Evolutionary conservation across 1,284 basidiomycete species (phyloP).

Genomic region (Mixia osmundae): DNA sequence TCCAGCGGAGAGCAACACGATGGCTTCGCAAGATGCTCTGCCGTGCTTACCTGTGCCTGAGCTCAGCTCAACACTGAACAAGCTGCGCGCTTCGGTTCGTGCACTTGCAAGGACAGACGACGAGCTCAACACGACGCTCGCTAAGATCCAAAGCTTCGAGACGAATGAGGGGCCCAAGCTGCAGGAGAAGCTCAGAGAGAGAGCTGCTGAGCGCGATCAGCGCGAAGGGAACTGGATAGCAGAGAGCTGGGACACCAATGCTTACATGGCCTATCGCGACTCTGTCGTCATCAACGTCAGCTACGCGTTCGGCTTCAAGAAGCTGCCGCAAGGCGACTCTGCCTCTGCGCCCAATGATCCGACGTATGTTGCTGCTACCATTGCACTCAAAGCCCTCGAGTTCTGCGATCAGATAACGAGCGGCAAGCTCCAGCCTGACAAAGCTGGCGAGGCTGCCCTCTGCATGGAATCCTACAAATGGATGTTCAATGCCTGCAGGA

Average conservation of each 20-base stretch:
- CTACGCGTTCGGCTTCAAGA: constrained; percentile 14
- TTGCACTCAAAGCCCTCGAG: constrained; percentile 43
- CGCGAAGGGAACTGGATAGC: constrained; percentile 14
- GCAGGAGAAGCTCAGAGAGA: constrained; percentile 10
- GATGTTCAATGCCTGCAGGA: constrained; percentile 73
- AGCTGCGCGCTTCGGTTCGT: no score
- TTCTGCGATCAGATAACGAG: constrained; percentile 43
- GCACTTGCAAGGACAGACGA: no score
- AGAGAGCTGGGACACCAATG: constrained; percentile 17
- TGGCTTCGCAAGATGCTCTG: no score
- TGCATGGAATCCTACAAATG: constrained; percentile 77
- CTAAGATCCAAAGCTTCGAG: no score
- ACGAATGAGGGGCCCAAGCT: no score
- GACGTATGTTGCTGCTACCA: constrained; percentile 44
- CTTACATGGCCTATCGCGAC: constrained; percentile 17
- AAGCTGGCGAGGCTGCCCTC: constrained; percentile 43
- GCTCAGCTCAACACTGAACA: no score
- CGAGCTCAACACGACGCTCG: no score
- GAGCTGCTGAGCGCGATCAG: not conserved
- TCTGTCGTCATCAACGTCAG: constrained; percentile 16
- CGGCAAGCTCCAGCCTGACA: constrained; percentile 45
- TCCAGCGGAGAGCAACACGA: no score
- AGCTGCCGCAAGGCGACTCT: constrained; percentile 15
- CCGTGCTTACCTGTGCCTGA: no score
- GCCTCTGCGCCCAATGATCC: constrained; percentile 21